Conservation (phyloP, 768 basidiomycete genomes). For the Infundibulicybe gibba region DNA sequence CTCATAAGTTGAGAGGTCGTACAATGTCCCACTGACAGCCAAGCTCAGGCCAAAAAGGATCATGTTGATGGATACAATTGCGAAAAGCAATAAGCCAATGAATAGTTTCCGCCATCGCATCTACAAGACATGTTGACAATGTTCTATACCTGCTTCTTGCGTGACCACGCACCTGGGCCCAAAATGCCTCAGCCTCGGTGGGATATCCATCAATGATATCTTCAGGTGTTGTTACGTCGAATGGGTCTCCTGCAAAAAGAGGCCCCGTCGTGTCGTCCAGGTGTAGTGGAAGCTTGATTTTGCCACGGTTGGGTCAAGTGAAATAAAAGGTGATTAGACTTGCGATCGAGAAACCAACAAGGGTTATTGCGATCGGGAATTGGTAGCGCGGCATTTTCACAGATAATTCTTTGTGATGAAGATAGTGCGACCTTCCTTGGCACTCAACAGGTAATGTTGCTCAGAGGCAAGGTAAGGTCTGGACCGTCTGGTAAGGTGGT, state of each 20-base stretch:
- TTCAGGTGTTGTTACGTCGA: constrained; percentile 67
- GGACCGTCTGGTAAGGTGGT: too few relatives aligned
- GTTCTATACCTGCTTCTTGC: neutral
- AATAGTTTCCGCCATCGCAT: constrained; percentile 57
- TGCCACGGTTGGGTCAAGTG: constrained; percentile 38
- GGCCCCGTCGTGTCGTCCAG: constrained; percentile 16
- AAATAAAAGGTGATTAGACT: constrained; percentile 44
- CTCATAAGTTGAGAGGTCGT: constrained; percentile 30
- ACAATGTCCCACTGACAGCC: constrained; percentile 23
- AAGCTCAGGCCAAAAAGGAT: constrained; percentile 52
- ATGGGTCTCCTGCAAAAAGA: constrained; percentile 48
- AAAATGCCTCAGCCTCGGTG: constrained; percentile 57
- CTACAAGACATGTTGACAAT: constrained; percentile 29
- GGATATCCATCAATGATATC: constrained; percentile 68
- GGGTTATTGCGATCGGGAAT: constrained; percentile 45
- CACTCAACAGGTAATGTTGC: too few relatives aligned
- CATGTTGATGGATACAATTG: constrained; percentile 47
- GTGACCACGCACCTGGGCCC: constrained; percentile 42
- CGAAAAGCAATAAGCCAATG: constrained; percentile 40
- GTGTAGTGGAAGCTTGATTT: constrained; percentile 45
- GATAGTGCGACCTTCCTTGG: too few relatives aligned
- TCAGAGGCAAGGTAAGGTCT: too few relatives aligned
- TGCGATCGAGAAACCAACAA: constrained; percentile 37
- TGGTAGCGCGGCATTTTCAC: constrained; percentile 56
- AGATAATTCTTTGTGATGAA: too few relatives aligned